Percentiles rank a stretch among this genome's conserved stretches.
phyloP scores from a whole-genome alignment of 306 rosid genomes.

The Quercus aquifolioides region DNA sequence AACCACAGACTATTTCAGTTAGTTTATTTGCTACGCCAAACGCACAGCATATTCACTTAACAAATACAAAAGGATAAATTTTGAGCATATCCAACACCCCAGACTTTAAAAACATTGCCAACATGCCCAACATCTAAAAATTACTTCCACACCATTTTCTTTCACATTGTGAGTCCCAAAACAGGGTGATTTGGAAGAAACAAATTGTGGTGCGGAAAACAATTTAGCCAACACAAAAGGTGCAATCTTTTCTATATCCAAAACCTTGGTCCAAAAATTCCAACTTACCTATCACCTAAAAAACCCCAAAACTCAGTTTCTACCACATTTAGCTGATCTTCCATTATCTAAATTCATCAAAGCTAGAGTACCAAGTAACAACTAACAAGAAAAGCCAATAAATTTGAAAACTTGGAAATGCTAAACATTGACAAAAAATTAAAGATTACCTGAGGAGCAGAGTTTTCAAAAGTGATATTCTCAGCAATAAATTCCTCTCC shows the following conservation, averaged over 20 bases:
- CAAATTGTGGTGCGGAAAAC: too few relatives aligned
- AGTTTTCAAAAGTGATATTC: conserved; percentile 88
- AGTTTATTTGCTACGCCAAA: too few relatives aligned
- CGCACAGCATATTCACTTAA: not conserved
- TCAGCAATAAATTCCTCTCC: conserved; percentile 93
- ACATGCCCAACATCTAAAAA: not conserved
- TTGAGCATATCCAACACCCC: not conserved
- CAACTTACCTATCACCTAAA: not conserved
- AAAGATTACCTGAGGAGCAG: conserved; percentile 65
- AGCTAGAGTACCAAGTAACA: conserved; percentile 8
- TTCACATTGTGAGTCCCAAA: too few relatives aligned
- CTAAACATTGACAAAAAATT: not conserved
- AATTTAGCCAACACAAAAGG: not conserved
- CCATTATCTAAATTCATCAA: not conserved
- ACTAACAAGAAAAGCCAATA: not conserved
- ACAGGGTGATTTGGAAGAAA: too few relatives aligned
- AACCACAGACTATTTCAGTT: not conserved
- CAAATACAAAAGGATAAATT: not conserved
- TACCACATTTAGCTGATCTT: not conserved
- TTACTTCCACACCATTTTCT: too few relatives aligned
- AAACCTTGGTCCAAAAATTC: not conserved
- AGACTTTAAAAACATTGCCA: not conserved
- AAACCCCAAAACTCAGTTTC: not conserved
- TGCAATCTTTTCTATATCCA: not conserved
- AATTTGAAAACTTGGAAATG: not conserved